Base-by-base conservation (phyloP, 2,329 filamentous ascomycete genomes). In the Monosporascus sp. region DNA sequence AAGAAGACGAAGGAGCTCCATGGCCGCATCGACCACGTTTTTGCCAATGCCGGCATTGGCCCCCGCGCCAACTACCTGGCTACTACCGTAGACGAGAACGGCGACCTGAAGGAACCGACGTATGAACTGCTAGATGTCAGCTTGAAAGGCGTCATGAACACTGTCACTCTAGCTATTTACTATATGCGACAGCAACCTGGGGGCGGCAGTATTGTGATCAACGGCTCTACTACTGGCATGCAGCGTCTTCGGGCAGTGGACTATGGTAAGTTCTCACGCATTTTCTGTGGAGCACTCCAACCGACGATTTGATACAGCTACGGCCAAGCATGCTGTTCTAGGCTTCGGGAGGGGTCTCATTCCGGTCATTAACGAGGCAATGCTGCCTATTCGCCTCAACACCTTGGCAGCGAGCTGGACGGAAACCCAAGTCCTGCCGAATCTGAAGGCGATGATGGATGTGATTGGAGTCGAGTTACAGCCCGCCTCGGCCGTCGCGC, bases 21-120 rank as follows among this genome's bases (percentile, higher is more conserved):
- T 57, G 88, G 91, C 63, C 87, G 89, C 56, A 81, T 93, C 55
- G 88, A 89, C 44, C 82, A 88, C 65, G 89, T 89, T 7, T 91
- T 91, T 63, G 84, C 87, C 51, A 85, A 85, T 58, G 82, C 82
- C 0, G 82, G 82, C 17, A 68, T 84, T 31, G 70, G 68, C 0
- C 74, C 76, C 8, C 70, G 70, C 3, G 70, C 70, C 2, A 65
- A 78, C 59, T 81, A 79, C 56, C 57, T 82, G 2, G 69, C 69
- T 4, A 68, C 72, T 2, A 72, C 73, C n/a, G 65, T 77, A 9
- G 77, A 82, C 49, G 73, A 71, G 20, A 72, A 73, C n/a, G 78
- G 78, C 0, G 72, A 80, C 37, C 69, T 75, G 5, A 64, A 72
- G 37, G 74, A 79, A 52, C 79, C 79, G 2, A 67, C 63, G 17